Evolutionary conservation across 352 stramenopile genomes (phyloP), one percentile per base, ranked within the genome.

Genomic region (Globisporangium spinosum): DNA sequence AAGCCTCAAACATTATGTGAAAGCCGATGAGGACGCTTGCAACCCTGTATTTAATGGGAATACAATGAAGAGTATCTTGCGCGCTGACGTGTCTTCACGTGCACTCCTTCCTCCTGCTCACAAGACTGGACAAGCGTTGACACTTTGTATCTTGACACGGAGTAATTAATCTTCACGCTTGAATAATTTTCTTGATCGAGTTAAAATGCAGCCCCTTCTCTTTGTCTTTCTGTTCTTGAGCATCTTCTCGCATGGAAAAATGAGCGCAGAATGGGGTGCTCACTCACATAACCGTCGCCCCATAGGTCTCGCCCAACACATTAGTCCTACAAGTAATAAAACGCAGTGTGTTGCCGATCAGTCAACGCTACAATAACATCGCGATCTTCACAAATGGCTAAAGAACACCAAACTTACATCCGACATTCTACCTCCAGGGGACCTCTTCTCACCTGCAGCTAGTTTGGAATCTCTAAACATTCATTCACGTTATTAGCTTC

Each of bases 191-290:
- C 55, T 61, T 47, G 55, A 47, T 47, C 55, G 9, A 15, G 7
- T 45, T 61, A 61, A 45, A 61, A 61, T 61, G 55, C 9, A 61
- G 17, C 1, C 3, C 10, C 29, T 61, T 47, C 27, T 61, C 10
- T 45, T 61, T 45, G 17, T 45, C 27, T 43, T 60, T 61, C 8
- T 47, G 20, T 45, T 45, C 55, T 61, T 61, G 29, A 4, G 8
- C n/a, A 47, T 61, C 55, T 29, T 45, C 27, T 45, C 23, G 35
- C 35, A 43, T 43, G 35, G 35, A 43, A 43, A 43, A 35, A 17
- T 43, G 53, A 15, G 53, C 23, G 12, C 5, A 58, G 34, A 38
- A 13, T 9, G 17, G 34, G 51, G 27, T 23, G 12, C 20, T 58
- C 22, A 12, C 51, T 12, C 32, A 51, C 32, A 62, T 13, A 3